Evolutionary conservation across 2,329 filamentous ascomycete genomes (phyloP), one percentile per base, ranked within the genome.

Genomic region (Alternaria burnsii): DNA sequence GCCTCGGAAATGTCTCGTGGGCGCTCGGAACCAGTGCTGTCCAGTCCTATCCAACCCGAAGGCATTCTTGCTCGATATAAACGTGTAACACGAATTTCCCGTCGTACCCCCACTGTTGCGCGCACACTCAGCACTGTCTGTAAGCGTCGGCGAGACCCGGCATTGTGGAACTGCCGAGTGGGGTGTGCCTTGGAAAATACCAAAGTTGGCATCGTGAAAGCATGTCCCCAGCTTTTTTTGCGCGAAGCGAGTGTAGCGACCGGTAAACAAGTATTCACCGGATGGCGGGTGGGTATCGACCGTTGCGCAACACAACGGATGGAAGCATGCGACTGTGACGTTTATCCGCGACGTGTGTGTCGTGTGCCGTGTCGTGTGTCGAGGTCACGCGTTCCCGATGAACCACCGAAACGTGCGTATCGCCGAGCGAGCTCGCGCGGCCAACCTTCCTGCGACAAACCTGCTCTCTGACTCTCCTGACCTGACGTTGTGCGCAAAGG

Each of bases 141-240:
- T 50, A 43, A 43, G 60, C 52, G 42, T 62, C 60, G 60, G 60
- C 60, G 60, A 62, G 60, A 55, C 52, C 48, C 60, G 60, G 57
- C 57, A 46, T 40, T 26, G 40, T 22, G 60, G 57, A 50, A 26
- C 18, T 30, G 43, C 52, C 46, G 44, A 16, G 55, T 58, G 51
- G 57, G 52, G 22, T 28, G 16, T 22, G 28, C 36, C 26, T 34
- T 26, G 34, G 26, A 24, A 26, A 42, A 38, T 34, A 26, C 43
- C n/a, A 40, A 18, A 16, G 36, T 40, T 5, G 36, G 51, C 36
- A 44, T 24, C 20, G 41, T 24, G 18, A 20, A 42, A 32, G 32
- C 24, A 32, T 38, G 34, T 50, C 40, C 55, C 40, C 30, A 43
- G 43, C 18, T 42, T 36, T 48, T 14, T 24, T 30, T 41, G 24